Percentiles rank a stretch among this genome's conserved stretches.
These are phyloP conservation scores for Inonotus obliquus DNA, from an alignment of 1,284 basidiomycete genomes.

Conservation along the genomic window DNA sequence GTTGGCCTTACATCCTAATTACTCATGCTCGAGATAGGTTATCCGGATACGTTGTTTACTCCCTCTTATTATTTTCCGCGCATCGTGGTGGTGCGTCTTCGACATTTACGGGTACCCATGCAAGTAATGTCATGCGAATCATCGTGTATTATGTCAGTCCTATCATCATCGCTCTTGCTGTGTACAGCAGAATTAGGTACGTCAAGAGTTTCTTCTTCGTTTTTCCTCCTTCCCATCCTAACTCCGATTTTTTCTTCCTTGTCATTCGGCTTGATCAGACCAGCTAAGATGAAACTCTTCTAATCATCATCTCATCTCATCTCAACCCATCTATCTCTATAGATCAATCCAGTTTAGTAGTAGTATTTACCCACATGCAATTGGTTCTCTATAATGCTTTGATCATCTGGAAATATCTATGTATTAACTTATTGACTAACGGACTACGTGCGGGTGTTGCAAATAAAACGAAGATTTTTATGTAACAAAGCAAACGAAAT, in stretches of 20 bases:
- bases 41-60: constrained; percentile 62
- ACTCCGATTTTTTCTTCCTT: not conserved
- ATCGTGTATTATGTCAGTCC: constrained; percentile 54
- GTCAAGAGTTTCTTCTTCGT: constrained; percentile 18
- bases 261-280: constrained; percentile 26
- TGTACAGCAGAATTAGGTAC: constrained; percentile 45
- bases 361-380: not conserved
- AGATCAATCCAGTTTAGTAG: not conserved
- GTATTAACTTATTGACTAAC: not conserved
- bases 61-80: constrained; percentile 48
- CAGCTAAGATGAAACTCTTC: constrained; percentile 49
- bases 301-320: constrained; percentile 21
- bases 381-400: no score
- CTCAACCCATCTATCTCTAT: no score
- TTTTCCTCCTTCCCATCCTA: not conserved
- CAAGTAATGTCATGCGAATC: constrained; percentile 36
- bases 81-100: constrained; percentile 66
- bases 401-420: not conserved
- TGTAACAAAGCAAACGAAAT: no score
- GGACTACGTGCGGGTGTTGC: not conserved
- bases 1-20: no score
- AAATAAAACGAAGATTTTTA: not conserved
- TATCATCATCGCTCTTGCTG: constrained; percentile 32
- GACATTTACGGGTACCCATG: constrained; percentile 42
- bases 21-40: constrained; percentile 43